phyloP scores from a whole-genome alignment of 441 rosid genomes.

The Arabidopsis lyrata region DNA sequence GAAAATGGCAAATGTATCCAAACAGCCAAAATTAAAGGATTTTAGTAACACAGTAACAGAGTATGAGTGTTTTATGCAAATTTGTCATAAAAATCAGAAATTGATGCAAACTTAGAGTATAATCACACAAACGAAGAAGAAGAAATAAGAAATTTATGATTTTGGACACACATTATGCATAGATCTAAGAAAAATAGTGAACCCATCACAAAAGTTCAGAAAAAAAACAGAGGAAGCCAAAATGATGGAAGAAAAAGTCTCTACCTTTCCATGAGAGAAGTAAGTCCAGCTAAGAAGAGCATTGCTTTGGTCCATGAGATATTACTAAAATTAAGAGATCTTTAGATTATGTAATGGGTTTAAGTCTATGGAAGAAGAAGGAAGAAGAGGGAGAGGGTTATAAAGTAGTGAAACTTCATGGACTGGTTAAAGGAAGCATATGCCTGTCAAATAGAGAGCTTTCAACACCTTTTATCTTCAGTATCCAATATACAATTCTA shows the following conservation, averaged over 20 bases:
- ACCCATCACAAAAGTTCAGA: neutral
- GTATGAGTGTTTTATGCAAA: neutral
- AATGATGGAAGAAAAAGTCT: slow-evolving; percentile 2
- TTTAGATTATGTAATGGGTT: slow-evolving; percentile 8
- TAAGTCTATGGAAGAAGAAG: slow-evolving; percentile 14
- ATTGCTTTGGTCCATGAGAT: slow-evolving; percentile 39
- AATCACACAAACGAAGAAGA: slow-evolving; percentile 10
- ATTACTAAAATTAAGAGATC: neutral
- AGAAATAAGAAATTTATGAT: neutral
- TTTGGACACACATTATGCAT: slow-evolving; percentile 31
- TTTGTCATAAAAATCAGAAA: neutral
- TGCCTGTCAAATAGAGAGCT: slow-evolving; percentile 27
- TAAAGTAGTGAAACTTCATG: slow-evolving; percentile 35
- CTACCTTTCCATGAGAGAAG: slow-evolving; percentile 44
- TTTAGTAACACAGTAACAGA: neutral
- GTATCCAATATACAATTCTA: slow-evolving; percentile 31
- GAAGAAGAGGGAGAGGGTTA: neutral
- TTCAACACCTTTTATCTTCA: slow-evolving; percentile 36
- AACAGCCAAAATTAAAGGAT: neutral
- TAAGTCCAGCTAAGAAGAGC: slow-evolving; percentile 43
- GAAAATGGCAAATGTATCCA: neutral
- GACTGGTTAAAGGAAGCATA: slow-evolving; percentile 34
- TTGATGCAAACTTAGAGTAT: neutral
- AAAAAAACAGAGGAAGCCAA: slow-evolving; percentile 18
- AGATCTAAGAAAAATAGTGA: slow-evolving; percentile 28